These are phyloP conservation scores for Xylariaceae sp. DNA, from an alignment of 2,329 filamentous ascomycete genomes.

Conservation along the genomic window DNA sequence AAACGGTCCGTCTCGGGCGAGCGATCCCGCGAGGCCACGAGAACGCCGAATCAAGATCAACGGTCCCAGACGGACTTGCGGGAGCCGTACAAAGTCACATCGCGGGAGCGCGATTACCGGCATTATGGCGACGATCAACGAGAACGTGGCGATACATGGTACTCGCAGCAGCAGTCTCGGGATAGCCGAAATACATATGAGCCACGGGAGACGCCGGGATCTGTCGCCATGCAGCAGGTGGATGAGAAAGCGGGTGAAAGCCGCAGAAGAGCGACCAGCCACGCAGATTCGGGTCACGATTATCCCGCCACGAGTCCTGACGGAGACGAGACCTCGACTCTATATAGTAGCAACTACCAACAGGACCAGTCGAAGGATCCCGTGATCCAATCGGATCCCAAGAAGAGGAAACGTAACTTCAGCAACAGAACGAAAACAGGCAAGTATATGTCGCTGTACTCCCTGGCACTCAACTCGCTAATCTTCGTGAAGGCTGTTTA, in stretches of 20 bases:
- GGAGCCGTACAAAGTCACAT: constrained; percentile 40
- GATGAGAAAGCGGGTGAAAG: constrained; percentile 48
- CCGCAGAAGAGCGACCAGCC: constrained; percentile 41
- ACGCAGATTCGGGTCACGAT: constrained; percentile 43
- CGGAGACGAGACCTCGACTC: constrained; percentile 45
- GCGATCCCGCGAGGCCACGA: constrained; percentile 35
- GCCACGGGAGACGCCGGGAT: constrained; percentile 41
- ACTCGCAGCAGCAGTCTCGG: constrained; percentile 39
- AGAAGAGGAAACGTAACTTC: constrained; percentile 74
- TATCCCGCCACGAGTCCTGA: constrained; percentile 52
- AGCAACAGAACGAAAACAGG: constrained; percentile 89
- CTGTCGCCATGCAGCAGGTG: constrained; percentile 39
- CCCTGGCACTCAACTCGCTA: neutral
- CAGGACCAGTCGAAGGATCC: constrained; percentile 43
- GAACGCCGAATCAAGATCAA: constrained; percentile 33
- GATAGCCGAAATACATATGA: constrained; percentile 45
- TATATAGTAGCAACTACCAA: constrained; percentile 40
- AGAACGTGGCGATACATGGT: constrained; percentile 47
- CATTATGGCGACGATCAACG: constrained; percentile 42
- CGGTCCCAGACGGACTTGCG: constrained; percentile 35
- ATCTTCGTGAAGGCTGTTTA: constrained; percentile 51
- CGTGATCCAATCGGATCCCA: constrained; percentile 54
- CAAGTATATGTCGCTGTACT: constrained; percentile 16
- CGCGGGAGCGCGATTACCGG: constrained; percentile 41
- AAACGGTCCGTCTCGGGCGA: constrained; percentile 66